Evolutionary conservation across 179 eudicot species (phyloP), one percentile per base, ranked within the genome.

Genomic region (Silene coronaria): DNA sequence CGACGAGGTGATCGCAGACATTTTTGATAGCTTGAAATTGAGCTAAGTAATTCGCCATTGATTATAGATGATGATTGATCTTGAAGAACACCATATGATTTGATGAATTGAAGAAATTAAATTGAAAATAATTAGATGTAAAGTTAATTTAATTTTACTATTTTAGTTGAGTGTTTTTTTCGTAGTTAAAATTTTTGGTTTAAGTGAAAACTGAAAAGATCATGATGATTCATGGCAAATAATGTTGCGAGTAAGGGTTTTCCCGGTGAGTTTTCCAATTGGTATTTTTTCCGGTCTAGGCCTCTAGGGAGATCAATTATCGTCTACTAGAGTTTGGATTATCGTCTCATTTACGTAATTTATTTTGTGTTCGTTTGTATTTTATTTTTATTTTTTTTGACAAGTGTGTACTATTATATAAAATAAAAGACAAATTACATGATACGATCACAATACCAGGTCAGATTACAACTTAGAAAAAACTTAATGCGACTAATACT

Each of bases 41-140:
- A 80, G 97, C 89, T 79, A 95, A 84, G 87, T 88, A 91, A 85
- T 86, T 92, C 72, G 98, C 96, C 98, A 94, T 93, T 63, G 36
- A 26, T 26, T 48, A 71, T 2, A 19, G 76, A 73, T 26, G 32
- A 70, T 48, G 42, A 71, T 48, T 71, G 84, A 86, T 88, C 91
- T 48, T 79, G 14, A 81, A 80, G 46, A 82, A 63, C 81, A 87
- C 62, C 89, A 86, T 89, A 84, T 34, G 80, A 80, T 8, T 28
- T 70, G 11, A 8, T 30, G 38, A 57, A 67, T 21, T 0, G 42
- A 55, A 23, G 59, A 26, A 53, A 45, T 19, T 17, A n/a, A 66
- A 66, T 32, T 14, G 59, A 27, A n/a, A 23, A 42, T 23, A 11
- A 42, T 42, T 10, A 63, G 1, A 27, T 63, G 2, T 63, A 36